Evolutionary conservation across 441 rosid genomes (phyloP), one percentile per base, ranked within the genome.

Genomic region (Pelargonium myrrhifolium): DNA sequence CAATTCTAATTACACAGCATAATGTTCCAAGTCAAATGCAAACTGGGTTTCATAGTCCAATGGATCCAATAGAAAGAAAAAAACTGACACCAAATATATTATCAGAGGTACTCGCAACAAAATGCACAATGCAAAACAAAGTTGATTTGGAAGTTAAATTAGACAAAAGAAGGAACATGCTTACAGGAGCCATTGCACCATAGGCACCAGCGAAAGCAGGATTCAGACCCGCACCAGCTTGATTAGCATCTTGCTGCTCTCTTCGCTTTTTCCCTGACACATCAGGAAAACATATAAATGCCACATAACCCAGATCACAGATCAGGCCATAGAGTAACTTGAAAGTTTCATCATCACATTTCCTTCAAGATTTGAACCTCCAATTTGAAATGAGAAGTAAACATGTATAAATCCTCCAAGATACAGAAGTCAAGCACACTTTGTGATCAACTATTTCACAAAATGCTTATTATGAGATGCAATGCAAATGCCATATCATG

Each of bases 161-260:
- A 14, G 15, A 69, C 61, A 70, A 47, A 69, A 18, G 69, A 6
- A 63, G 51, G 66, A 67, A 39, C 18, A 18, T 45, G 74, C 94
- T 83, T 76, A 94, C 99, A 77, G 93, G 85, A 83, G 97, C 97
- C 26, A 84, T 71, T 83, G 84, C 75, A 68, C 96, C 90, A 62
- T 85, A 91, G 63, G 77, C 84, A 63, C 96, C 86, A 9, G 85
- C 81, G 82, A 87, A 89, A 42, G 84, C 84, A 66, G 96, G 80
- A 74, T 82, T 83, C 70, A 74, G 62, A 39, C 78, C 88, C 47
- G 73, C 76, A 69, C 81, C 95, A 24, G 26, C 26, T 24, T 24
- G 26, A 73, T 83, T 75, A 68, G 90, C 81, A 81, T 91, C 92
- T 74, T 87, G 86, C 64, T 91, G 97, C 56, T 94, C 97, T 77